Evolutionary conservation across 116 monocot genomes (phyloP).

Genomic region (Papilionanthe hybrid): DNA sequence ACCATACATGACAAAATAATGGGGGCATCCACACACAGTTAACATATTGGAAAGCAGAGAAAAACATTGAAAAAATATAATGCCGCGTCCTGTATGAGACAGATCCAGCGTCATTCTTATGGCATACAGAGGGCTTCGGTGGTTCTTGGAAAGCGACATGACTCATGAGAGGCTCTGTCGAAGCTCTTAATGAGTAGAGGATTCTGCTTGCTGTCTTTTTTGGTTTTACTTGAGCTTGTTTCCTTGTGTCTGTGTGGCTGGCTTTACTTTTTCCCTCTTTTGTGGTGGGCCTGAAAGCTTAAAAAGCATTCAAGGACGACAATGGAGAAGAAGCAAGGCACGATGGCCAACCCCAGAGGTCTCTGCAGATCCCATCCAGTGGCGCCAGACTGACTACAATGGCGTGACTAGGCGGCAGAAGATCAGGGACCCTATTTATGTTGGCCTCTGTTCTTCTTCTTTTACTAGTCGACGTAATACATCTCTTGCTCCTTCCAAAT

Average conservation of each 20-base stretch:
- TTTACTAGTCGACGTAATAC: not conserved
- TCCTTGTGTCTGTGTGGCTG: not conserved
- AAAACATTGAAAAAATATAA: too few species aligned
- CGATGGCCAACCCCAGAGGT: not conserved
- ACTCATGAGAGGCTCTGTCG: not conserved
- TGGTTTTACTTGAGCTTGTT: not conserved
- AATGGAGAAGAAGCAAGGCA: not conserved
- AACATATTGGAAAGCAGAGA: too few species aligned
- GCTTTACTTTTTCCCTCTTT: not conserved
- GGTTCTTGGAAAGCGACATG: not conserved
- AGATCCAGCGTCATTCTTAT: too few species aligned
- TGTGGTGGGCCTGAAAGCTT: not conserved
- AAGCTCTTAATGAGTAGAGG: not conserved
- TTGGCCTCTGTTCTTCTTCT: not conserved
- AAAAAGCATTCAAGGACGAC: conserved; percentile 1
- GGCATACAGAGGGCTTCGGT: not conserved
- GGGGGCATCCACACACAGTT: too few species aligned
- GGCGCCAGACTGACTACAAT: too few species aligned
- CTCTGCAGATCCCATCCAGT: not conserved
- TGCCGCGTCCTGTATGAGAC: too few species aligned
- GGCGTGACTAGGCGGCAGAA: not conserved
- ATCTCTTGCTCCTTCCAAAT: not conserved
- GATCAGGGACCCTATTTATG: not conserved
- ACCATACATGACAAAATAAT: too few species aligned
- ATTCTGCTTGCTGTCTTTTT: not conserved